Conservation (phyloP, 2,329 filamentous ascomycete genomes). For the Dothistroma pini region DNA sequence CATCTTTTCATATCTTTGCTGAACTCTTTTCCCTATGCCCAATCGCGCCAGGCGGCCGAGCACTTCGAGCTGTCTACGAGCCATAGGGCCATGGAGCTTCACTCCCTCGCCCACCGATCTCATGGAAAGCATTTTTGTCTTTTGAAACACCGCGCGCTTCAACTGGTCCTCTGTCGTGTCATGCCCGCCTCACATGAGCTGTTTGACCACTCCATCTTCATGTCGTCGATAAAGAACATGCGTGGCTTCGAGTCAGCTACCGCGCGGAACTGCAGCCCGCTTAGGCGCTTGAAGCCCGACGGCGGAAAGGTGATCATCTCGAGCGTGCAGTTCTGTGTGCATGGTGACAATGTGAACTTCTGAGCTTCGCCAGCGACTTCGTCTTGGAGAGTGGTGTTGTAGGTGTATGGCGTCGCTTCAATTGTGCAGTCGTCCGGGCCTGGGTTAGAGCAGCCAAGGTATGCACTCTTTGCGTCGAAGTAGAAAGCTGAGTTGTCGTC, state of each 20-base stretch:
- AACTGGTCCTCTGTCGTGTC: constrained; percentile 49
- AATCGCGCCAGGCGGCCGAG: background rate
- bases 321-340: constrained; percentile 44
- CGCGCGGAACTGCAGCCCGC: constrained; percentile 49
- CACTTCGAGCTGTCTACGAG: background rate
- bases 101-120: background rate
- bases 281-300: constrained; percentile 40
- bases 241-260: constrained; percentile 36
- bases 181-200: constrained; percentile 54
- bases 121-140: background rate
- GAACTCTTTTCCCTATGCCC: background rate
- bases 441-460: constrained; percentile 47
- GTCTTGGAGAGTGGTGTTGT: constrained; percentile 35
- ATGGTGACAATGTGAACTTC: constrained; percentile 42
- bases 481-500: constrained; percentile 45
- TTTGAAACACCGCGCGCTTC: background rate
- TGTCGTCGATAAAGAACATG: constrained; percentile 48
- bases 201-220: constrained; percentile 49
- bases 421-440: constrained; percentile 41
- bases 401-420: constrained; percentile 47
- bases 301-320: constrained; percentile 42
- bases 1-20: background rate
- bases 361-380: constrained; percentile 35
- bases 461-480: constrained; percentile 49
- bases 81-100: background rate